Base-by-base conservation (phyloP, 441 rosid species). In the Populus hybrid region DNA sequence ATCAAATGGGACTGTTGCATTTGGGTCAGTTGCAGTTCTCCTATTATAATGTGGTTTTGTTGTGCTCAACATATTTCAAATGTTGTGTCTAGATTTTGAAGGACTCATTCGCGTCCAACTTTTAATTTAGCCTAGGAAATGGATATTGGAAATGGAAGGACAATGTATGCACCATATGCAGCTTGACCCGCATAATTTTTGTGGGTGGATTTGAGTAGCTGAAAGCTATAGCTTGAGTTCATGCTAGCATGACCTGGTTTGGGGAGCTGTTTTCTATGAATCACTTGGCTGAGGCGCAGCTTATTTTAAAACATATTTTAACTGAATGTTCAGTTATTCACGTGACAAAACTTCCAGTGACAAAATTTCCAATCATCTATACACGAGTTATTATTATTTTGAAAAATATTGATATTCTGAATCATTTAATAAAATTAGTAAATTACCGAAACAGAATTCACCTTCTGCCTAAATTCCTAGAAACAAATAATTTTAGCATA, bases 21-120 rank as follows among this genome's bases (percentile, higher is more conserved):
- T 95, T 74, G 99, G 97, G 98, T 94, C 77, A 87, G 96, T 85
- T 79, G 19, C 66, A 23, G 57, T 59, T 35, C 40, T 75, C 9
- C 8, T 30, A 59, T 10, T 16, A 9, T 36, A 63, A 1, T 69
- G 36, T 73, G 59, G 26, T 70, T 72, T 18, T 35, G 23, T 61
- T 67, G 6, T 61, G 19, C 77, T 9, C 12, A 19, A 67, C 59
- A 46, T 18, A 21, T 14, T 6, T 38, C 46, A 61, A 26, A 18
- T 4, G 10, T 64, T 30, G 73, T 69, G 72, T 10, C 1, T 64
- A 16, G 36, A 26, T 66, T 8, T 23, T 19, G 26, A 19, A 71
- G 28, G 36, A 19, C 16, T 74, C 12, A 18, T 70, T 65, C 30
- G 38, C 61, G 35, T 42, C 67, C 59, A 61, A 68, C 59, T 66